Conservation (phyloP, 1,284 basidiomycete species). For the Ganoderma boninense region DNA sequence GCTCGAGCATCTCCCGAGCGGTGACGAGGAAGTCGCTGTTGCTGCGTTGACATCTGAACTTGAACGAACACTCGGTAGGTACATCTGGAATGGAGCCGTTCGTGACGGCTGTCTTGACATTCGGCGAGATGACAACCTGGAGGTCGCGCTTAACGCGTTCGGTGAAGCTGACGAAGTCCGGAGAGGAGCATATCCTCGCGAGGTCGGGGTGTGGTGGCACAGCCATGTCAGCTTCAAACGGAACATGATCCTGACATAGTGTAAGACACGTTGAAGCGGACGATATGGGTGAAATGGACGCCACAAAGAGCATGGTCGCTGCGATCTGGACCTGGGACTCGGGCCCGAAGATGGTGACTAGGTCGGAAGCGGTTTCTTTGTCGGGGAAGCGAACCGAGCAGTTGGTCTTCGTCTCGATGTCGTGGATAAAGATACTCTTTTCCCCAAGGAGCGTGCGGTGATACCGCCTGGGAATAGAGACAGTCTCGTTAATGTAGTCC, state of each 20-base stretch:
- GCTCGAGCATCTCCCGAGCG: conserved; percentile 92
- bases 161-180: conserved; percentile 85
- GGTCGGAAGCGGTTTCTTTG: conserved; percentile 92
- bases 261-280: conserved; percentile 27
- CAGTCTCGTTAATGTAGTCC: conserved; percentile 94
- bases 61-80: conserved; percentile 88
- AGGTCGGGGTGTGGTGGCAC: conserved; percentile 88
- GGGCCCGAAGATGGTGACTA: conserved; percentile 94
- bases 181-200: conserved; percentile 73
- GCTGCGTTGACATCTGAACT: conserved; percentile 93
- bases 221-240: conserved; percentile 96
- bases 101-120: conserved; percentile 60
- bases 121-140: conserved; percentile 88
- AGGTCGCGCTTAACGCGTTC: conserved; percentile 95
- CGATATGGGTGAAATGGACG: conserved; percentile 37
- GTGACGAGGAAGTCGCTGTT: conserved; percentile 93
- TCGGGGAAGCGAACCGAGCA: conserved; percentile 95
- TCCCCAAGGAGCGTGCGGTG: conserved; percentile 95
- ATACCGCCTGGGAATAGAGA: conserved; percentile 93
- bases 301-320: conserved; percentile 93
- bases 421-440: conserved; percentile 96
- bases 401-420: conserved; percentile 97
- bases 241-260: conserved; percentile 85
- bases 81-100: conserved; percentile 52
- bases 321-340: conserved; percentile 98